phyloP scores from a whole-genome alignment of 352 stramenopile genomes.

The Thalassiosira hispida region DNA sequence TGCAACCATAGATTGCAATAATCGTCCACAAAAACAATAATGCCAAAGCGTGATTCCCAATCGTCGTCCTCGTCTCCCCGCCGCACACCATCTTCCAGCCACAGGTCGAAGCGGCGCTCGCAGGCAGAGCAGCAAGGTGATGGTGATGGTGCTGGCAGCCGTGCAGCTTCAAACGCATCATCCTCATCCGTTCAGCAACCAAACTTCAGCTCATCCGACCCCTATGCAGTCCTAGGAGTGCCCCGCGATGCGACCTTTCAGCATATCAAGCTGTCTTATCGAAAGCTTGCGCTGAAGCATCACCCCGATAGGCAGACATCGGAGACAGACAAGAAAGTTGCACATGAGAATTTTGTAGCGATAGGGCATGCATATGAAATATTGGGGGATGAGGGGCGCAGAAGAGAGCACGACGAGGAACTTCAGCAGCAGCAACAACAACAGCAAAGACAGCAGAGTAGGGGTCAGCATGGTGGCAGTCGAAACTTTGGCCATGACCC shows the following conservation, averaged over 20 bases:
- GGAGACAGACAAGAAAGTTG: conserved; percentile 37
- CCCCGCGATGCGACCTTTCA: conserved; percentile 47
- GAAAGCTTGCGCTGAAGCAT: conserved; percentile 71
- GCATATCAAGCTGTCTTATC: conserved; percentile 81
- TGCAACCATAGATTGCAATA: no score
- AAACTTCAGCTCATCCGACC: conserved; percentile 49
- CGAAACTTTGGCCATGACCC: conserved; percentile 27
- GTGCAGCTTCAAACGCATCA: background rate
- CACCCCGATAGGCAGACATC: conserved; percentile 73
- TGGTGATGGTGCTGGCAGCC: background rate
- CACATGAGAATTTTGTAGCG: conserved; percentile 64
- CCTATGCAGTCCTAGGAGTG: conserved; percentile 76
- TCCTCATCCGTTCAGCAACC: conserved; percentile 10
- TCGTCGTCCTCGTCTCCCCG: background rate
- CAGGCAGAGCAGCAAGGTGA: background rate
- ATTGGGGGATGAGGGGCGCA: conserved; percentile 58
- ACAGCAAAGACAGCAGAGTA: conserved; percentile 20
- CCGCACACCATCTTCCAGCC: background rate
- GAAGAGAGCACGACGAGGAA: conserved; percentile 62
- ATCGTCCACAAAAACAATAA: conserved; percentile 1
- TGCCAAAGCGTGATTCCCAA: conserved; percentile 18
- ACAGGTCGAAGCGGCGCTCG: background rate
- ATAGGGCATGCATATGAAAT: conserved; percentile 83
- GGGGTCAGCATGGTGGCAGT: conserved; percentile 9
- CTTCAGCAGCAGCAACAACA: conserved; percentile 19